These are phyloP conservation scores for Zancudomyces culisetae DNA, from an alignment of 371 early-diverging fungal genomes.

Conservation along the genomic window DNA sequence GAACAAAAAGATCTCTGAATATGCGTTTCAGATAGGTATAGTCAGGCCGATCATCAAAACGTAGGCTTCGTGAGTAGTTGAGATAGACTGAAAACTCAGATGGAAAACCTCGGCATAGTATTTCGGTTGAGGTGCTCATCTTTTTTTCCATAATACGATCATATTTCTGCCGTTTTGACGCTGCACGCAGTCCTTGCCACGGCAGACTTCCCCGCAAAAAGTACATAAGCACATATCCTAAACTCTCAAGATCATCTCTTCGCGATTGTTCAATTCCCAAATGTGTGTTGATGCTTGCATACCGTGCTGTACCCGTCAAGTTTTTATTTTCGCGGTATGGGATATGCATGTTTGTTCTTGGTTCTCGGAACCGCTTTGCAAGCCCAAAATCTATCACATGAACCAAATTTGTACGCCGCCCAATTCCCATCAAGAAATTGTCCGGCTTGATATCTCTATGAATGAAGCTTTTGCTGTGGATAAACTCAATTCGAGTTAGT, in stretches of 20 bases:
- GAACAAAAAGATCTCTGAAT: slow-evolving; percentile 86
- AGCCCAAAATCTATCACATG: slow-evolving; percentile 99
- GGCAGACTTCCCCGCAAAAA: slow-evolving; percentile 96
- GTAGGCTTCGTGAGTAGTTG: slow-evolving; percentile 87
- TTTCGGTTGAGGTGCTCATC: slow-evolving; percentile 89
- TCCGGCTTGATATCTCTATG: slow-evolving; percentile 89
- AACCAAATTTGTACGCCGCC: slow-evolving; percentile 84
- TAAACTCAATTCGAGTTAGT: slow-evolving; percentile 91
- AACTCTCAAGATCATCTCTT: slow-evolving; percentile 97
- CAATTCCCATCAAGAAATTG: slow-evolving; percentile 98
- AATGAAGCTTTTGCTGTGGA: slow-evolving; percentile 79
- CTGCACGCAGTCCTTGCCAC: slow-evolving; percentile 99
- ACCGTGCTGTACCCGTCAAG: slow-evolving; percentile 98
- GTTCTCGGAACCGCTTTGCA: slow-evolving; percentile 95
- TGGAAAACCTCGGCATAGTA: slow-evolving; percentile 91
- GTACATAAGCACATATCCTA: slow-evolving; percentile 99
- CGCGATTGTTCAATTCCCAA: slow-evolving; percentile 95
- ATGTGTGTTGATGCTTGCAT: slow-evolving; percentile 98
- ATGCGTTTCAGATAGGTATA: slow-evolving; percentile 93
- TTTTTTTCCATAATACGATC: slow-evolving; percentile 99
- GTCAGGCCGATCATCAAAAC: slow-evolving; percentile 98
- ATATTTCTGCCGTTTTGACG: slow-evolving; percentile 97
- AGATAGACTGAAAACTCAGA: slow-evolving; percentile 92
- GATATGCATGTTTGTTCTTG: slow-evolving; percentile 92
- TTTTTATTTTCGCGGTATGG: slow-evolving; percentile 96